Evolutionary conservation across 768 basidiomycete genomes (phyloP).

Genomic region (Rhodotorula sphaerocarpa): DNA sequence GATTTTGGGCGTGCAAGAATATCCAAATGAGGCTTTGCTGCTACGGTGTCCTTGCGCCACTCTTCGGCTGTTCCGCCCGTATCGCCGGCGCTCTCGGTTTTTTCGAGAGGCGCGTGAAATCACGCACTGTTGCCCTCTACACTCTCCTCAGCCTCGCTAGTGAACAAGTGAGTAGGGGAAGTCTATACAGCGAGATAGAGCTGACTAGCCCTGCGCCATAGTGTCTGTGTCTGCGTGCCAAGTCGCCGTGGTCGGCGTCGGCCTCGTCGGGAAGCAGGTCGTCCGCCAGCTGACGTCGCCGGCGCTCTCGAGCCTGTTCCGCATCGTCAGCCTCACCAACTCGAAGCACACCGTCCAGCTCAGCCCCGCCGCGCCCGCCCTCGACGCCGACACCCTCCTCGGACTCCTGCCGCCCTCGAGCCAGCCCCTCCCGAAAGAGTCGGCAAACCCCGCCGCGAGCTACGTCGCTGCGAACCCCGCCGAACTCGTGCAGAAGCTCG

Average conservation of each 20-base stretch:
- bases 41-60: too few species aligned
- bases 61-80: too few species aligned
- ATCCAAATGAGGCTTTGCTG: too few species aligned
- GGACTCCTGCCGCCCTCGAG: conserved; percentile 39
- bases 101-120: too few species aligned
- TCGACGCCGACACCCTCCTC: conserved; percentile 32
- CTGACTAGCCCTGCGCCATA: too few species aligned
- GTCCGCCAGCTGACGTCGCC: conserved; percentile 70
- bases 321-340: conserved; percentile 46
- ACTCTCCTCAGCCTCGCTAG: too few species aligned
- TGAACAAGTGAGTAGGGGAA: too few species aligned
- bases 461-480: conserved; percentile 27
- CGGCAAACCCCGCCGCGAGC: conserved; percentile 38
- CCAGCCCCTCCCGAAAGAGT: conserved; percentile 37
- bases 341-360: conserved; percentile 44
- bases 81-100: too few species aligned
- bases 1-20: too few species aligned
- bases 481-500: conserved; percentile 32
- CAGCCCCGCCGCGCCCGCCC: conserved; percentile 32
- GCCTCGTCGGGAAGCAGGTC: conserved; percentile 79
- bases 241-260: conserved; percentile 83
- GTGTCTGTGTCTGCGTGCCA: conserved; percentile 26
- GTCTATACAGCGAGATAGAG: too few species aligned
- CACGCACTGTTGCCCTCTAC: too few species aligned
- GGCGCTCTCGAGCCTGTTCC: conserved; percentile 45